phyloP scores from a whole-genome alignment of 331 rosid genomes.

The Pyrus hybrid region DNA sequence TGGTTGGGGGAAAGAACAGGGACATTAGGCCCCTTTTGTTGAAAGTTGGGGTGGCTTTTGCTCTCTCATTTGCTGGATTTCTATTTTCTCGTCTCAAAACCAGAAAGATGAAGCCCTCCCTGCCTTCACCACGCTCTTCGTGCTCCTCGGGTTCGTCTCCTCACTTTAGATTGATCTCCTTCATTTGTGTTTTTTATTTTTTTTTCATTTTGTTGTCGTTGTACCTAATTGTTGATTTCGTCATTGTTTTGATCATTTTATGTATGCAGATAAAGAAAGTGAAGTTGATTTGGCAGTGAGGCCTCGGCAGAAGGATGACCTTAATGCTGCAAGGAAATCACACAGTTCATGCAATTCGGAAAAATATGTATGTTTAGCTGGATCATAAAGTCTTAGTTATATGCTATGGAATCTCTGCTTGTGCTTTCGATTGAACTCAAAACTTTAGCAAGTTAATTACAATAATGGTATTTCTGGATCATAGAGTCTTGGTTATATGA shows the following conservation, averaged over 20 bases:
- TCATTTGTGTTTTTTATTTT: not conserved
- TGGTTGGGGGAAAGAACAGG: slow-evolving; percentile 31
- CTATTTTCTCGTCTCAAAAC: slow-evolving; percentile 43
- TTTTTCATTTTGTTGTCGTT: not conserved
- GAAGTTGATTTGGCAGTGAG: slow-evolving; percentile 29
- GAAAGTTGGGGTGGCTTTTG: slow-evolving; percentile 72
- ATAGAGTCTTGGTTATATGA: not conserved
- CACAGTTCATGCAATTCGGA: slow-evolving; percentile 33
- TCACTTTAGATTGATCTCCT: not conserved
- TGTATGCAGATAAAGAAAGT: slow-evolving; percentile 21
- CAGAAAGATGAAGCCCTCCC: slow-evolving; percentile 36
- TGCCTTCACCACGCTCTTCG: slow-evolving; percentile 16
- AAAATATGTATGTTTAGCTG: slow-evolving; percentile 38
- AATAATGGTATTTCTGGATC: not conserved
- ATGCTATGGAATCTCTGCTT: not conserved
- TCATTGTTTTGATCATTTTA: slow-evolving; percentile 7
- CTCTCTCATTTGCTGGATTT: slow-evolving; percentile 71
- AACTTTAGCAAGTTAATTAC: not conserved
- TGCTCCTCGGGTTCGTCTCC: slow-evolving; percentile 38
- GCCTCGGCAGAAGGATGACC: slow-evolving; percentile 18
- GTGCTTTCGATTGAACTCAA: not conserved
- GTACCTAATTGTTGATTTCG: not conserved
- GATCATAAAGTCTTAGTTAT: not conserved
- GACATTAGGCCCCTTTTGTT: slow-evolving; percentile 50
- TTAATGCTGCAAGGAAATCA: slow-evolving; percentile 11